Base-by-base conservation (phyloP, 73 alveolate genomes). In the Loxodes magnus region DNA sequence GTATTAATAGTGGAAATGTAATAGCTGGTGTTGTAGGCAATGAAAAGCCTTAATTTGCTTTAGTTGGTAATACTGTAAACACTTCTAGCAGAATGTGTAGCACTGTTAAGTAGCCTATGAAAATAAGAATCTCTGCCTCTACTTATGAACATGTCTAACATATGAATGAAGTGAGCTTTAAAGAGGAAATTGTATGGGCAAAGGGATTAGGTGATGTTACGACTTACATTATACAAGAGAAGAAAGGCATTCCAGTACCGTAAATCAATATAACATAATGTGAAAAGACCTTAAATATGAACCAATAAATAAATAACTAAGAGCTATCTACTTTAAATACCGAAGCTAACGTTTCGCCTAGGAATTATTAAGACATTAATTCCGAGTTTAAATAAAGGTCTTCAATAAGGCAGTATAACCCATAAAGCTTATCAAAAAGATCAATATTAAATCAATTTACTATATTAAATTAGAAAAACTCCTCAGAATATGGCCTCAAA, bases 11-110 rank as follows among this genome's bases (percentile, higher is more conserved):
- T 34, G 99, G 99, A 12, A 68, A 79, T 39, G 98, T 92, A 4
- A 77, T 90, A 23, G 91, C 97, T 3, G 99, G 99, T 4, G 99
- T 92, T 26, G 94, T 95, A 5, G 99, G 99, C 7, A 83, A 75
- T 27, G 96, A 90, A 54, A 79, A 87, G 39, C 99, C 99, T 0
- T 90, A 93, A 60, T 95, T 93, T 76, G 79, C 97, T 20, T 71
- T 95, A 29, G 84, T 95, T 21, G 99, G 99, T 15, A 98, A 92
- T 74, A 88, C 98, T 12, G 98, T 94, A 20, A 92, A 94, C 79
- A 94, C 97, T 31, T 89, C 99, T 19, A 81, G 96, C 35, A 79
- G 99, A 64, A 94, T 93, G 84, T 80, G 98, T 39, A 65, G 93
- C 2, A 78, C 85, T 28, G 69, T 93, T 23, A 59, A 64, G 5